Percentiles rank a stretch among this genome's conserved stretches.
Evolutionary conservation across 768 basidiomycete genomes (phyloP).

Genomic region (Leccinum sublutescens): DNA sequence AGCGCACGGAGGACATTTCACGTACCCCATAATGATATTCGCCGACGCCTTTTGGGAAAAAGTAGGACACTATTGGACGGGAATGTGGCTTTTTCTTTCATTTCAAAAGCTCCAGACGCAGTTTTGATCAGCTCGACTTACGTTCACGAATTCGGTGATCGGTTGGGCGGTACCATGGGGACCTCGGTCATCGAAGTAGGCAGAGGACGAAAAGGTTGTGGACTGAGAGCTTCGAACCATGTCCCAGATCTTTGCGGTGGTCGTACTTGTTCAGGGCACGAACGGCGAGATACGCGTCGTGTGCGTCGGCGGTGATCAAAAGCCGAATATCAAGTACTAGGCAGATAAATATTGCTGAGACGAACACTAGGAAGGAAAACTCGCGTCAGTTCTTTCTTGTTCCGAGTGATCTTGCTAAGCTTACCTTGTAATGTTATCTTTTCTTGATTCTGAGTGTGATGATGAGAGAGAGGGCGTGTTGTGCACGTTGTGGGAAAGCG

Average conservation of each 20-base stretch:
- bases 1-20: constrained; percentile 5
- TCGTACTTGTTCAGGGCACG: neutral
- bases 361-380: neutral
- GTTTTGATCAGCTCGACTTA: constrained; percentile 36
- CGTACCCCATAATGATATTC: constrained; percentile 95
- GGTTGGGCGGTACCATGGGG: constrained; percentile 69
- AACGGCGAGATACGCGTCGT: neutral
- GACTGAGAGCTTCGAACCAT: constrained; percentile 41
- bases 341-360: neutral
- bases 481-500: neutral
- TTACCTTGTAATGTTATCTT: neutral
- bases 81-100: constrained; percentile 29
- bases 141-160: constrained; percentile 76
- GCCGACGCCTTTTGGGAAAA: constrained; percentile 91
- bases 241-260: neutral
- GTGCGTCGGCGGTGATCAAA: neutral
- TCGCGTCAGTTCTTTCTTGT: neutral
- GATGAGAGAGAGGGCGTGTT: neutral
- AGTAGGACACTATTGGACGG: constrained; percentile 91
- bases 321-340: neutral
- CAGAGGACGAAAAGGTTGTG: constrained; percentile 66
- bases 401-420: neutral
- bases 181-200: constrained; percentile 79
- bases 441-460: neutral
- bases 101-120: constrained; percentile 12